Conservation (phyloP, 2,329 filamentous ascomycete species). For the Basipetospora sp. region DNA sequence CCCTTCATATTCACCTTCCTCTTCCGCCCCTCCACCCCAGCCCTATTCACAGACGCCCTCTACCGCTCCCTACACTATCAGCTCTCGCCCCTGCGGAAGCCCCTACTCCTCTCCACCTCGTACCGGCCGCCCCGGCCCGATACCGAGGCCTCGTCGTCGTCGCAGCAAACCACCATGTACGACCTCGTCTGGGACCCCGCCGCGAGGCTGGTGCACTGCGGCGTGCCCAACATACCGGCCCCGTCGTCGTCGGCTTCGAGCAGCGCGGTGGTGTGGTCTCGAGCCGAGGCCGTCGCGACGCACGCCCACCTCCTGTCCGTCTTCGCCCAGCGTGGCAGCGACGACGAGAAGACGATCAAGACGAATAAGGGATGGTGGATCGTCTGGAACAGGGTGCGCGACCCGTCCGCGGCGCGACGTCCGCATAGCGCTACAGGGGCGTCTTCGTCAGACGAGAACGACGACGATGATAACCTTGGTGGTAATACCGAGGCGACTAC, state of each 20-base stretch:
- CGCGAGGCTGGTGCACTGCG: constrained; percentile 43
- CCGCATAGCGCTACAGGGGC: background rate
- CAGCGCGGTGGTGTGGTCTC: constrained; percentile 32
- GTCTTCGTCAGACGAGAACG: no score
- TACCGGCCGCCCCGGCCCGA: constrained; percentile 40
- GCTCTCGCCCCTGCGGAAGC: constrained; percentile 41
- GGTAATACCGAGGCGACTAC: no score
- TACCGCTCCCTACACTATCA: constrained; percentile 49
- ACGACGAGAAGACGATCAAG: constrained; percentile 46
- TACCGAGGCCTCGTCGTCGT: constrained; percentile 16
- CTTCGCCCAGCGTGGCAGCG: constrained; percentile 20
- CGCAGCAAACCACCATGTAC: constrained; percentile 27
- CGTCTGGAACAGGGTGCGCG: constrained; percentile 46
- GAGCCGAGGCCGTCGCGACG: constrained; percentile 48
- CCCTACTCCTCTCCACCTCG: constrained; percentile 39
- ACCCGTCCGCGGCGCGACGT: background rate
- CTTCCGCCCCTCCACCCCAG: constrained; percentile 40
- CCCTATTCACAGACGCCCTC: constrained; percentile 37
- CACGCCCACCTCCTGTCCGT: constrained; percentile 49
- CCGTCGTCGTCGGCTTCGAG: constrained; percentile 9
- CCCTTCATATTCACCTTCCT: constrained; percentile 69
- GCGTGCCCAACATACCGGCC: constrained; percentile 51
- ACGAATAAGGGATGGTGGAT: constrained; percentile 56
- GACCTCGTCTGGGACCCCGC: constrained; percentile 49
- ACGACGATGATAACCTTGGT: no score